Base-by-base conservation (phyloP, 257 asterid species). In the Paraleonurus japonicus region DNA sequence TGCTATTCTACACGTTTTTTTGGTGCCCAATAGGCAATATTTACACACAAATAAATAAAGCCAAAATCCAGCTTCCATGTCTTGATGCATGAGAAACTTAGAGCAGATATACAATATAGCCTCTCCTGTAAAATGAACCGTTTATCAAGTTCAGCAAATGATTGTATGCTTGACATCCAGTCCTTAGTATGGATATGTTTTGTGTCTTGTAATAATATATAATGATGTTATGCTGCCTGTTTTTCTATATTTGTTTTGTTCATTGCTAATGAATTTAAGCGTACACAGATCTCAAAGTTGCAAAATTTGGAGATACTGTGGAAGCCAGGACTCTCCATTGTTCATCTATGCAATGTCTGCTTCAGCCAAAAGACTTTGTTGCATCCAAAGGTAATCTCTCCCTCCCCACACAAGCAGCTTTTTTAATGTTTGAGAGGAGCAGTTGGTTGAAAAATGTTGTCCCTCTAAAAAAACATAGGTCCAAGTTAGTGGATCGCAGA, bases 261-360 rank as follows among this genome's bases (percentile, higher is more conserved):
- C 24, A 32, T 9, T 47, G 35, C 43, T 76, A 51, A 64, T 35
- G 45, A 64, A 7, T 72, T 79, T 2, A 23, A 17, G 65, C 54
- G 23, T 66, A 37, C 30, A 4, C 76, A 89, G 96, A 89, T 82
- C 84, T 89, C 76, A 87, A 84, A 75, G 76, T 89, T 72, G 74
- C 89, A 48, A 82, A 75, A 75, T 81, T 79, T 43, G 85, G 92
- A 61, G 89, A 85, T 75, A 64, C 74, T 23, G 72, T 87, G 51
- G 96, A 89, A 85, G 96, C 90, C 32, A 81, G 88, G 81, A 86
- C 92, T 24, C 67, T 87, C 13, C 83, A 82, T 50, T 84, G 88
- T 76, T 89, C 96, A 58, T 81, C 88, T 73, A 68, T 85, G 73
- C 83, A 78, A 32, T 71, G 84, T 71, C 78, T 85, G 45, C 74